Evolutionary conservation across 208 protist species (phyloP), one percentile per base, ranked within the genome.

Genomic region (Trypanosoma conorhini): DNA sequence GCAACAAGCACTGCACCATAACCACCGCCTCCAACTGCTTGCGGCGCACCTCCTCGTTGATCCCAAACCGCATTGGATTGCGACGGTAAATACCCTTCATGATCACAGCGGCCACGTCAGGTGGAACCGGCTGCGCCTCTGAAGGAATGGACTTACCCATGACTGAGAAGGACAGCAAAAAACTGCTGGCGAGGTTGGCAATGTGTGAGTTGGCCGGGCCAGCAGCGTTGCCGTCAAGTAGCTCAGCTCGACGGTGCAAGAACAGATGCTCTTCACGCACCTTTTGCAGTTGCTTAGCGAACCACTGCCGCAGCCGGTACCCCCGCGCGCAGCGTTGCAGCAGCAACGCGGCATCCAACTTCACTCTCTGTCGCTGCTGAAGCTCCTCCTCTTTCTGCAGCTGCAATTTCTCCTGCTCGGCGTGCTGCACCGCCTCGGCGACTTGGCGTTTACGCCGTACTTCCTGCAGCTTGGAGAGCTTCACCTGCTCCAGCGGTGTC

Each of bases 321-420:
- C 79, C 88, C 10, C 88, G 80, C 13, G 71, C 72, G 28, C 81
- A 73, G 24, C 85, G 82, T 71, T 93, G 88, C 13, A 93, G 65
- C 35, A 87, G 38, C 48, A 77, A 65, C 5, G 78, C 68, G 1
- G 83, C 80, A 46, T 89, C 72, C 60, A 85, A 38, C 40, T 67
- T 48, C 56, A 71, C 74, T 3, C 71, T 75, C 54, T 82, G 67
- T 54, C 68, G 74, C 61, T 74, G 76, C 70, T 77, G 76, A 38
- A 74, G 67, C 70, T 88, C 76, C 42, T 62, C 69, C 28, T 72
- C 72, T n/a, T 72, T 42, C 28, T 24, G 55, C 38, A 74, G 62
- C 58, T 56, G 72, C 54, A 70, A 48, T 7, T 70, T 62, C 42
- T 86, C 76, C 26, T 40, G 38, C 38, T 30, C 30, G 8, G 60